Evolutionary conservation across 495 filamentous ascomycete genomes (phyloP).

Genomic region (Oidiodendron maius): DNA sequence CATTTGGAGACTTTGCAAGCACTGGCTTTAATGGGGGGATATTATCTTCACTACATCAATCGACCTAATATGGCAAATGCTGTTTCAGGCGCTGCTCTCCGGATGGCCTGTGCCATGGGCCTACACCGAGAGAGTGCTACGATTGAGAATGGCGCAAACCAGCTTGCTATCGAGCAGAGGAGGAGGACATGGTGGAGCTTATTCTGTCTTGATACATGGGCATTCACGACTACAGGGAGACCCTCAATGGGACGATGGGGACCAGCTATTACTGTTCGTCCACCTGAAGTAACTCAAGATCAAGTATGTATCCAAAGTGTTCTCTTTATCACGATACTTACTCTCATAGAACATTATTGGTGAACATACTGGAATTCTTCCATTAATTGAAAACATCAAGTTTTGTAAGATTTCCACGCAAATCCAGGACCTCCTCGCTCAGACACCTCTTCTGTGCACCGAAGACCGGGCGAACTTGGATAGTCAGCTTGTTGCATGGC

Average conservation of each 20-base stretch:
- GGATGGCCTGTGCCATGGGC: conserved; percentile 68
- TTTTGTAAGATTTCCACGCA: conserved; percentile 75
- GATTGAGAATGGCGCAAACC: conserved; percentile 39
- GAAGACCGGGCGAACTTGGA: conserved; percentile 63
- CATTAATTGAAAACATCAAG: conserved; percentile 69
- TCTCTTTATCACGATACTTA: not conserved
- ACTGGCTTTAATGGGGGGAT: conserved; percentile 64
- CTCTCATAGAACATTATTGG: conserved; percentile 35
- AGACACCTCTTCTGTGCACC: conserved; percentile 56
- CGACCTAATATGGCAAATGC: conserved; percentile 71
- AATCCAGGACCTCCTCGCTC: conserved; percentile 71
- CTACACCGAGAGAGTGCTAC: conserved; percentile 66
- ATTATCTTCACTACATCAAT: conserved; percentile 76
- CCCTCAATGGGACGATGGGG: conserved; percentile 72
- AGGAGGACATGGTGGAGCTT: conserved; percentile 76
- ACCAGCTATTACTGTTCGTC: conserved; percentile 63
- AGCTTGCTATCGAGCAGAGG: conserved; percentile 53
- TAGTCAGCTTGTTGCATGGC: conserved; percentile 63
- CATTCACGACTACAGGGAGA: conserved; percentile 67
- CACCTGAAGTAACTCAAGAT: conserved; percentile 41
- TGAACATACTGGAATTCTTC: conserved; percentile 58
- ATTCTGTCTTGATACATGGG: conserved; percentile 78
- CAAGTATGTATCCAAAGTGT: conserved; percentile 11
- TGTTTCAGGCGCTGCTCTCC: conserved; percentile 57
- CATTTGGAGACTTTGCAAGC: conserved; percentile 69